A percentile compares a stretch with the other conserved stretches of the same genome.
phyloP scores from a whole-genome alignment of 371 early-diverging fungal species.

The Zopfochytrium polystomum region DNA sequence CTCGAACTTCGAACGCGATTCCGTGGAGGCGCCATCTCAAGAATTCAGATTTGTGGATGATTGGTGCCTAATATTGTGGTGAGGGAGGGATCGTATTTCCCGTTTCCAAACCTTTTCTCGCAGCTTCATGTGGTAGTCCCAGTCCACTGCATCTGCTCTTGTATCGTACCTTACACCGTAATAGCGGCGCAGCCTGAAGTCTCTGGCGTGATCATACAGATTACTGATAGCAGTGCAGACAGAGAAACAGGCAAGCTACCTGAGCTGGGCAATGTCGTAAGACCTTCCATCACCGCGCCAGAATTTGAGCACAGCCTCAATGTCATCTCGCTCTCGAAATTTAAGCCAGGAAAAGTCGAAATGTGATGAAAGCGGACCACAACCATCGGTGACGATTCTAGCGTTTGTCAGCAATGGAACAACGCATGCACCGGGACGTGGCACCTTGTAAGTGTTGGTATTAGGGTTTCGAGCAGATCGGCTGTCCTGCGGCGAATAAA shows the following conservation, averaged over 20 bases:
- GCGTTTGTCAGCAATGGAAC: too few relatives aligned
- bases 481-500: slow-evolving; percentile 38
- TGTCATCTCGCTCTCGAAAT: slow-evolving; percentile 52
- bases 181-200: slow-evolving; percentile 33
- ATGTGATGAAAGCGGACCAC: slow-evolving; percentile 23
- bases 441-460: slow-evolving; percentile 37
- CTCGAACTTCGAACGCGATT: slow-evolving; percentile 40
- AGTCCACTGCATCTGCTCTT: slow-evolving; percentile 50
- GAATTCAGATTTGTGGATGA: slow-evolving; percentile 41
- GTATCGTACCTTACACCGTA: slow-evolving; percentile 43
- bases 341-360: slow-evolving; percentile 37
- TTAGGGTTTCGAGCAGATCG: slow-evolving; percentile 18
- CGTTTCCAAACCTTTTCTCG: slow-evolving; percentile 24
- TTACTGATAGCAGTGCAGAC: too few relatives aligned
- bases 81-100: not conserved
- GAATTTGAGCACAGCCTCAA: slow-evolving; percentile 49
- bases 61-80: slow-evolving; percentile 12
- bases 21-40: slow-evolving; percentile 41
- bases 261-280: slow-evolving; percentile 38
- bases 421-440: not conserved
- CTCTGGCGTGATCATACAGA: too few relatives aligned
- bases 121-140: slow-evolving; percentile 58
- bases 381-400: slow-evolving; percentile 38
- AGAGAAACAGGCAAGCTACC: too few relatives aligned
- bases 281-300: slow-evolving; percentile 31